Evolutionary conservation across 139 green algal genomes (phyloP), one percentile per base, ranked within the genome.

Genomic region (Chlamydomonas urium): DNA sequence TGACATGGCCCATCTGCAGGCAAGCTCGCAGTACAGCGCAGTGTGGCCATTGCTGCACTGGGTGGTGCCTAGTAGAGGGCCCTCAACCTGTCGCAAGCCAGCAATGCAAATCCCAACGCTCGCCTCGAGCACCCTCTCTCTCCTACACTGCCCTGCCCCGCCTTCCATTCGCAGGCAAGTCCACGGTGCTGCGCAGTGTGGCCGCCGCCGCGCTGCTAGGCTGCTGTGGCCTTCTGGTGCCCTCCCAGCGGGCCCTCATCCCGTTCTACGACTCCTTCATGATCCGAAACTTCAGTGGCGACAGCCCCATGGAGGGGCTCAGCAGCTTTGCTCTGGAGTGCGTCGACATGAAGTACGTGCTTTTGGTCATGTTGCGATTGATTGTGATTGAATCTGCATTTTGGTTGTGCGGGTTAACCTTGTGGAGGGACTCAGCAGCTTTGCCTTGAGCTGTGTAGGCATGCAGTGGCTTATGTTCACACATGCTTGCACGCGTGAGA

Each of bases 281-380:
- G 73, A 38, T 79, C 33, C 70, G 50, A 24, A 83, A 71, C 82
- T 92, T 61, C 85, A 96, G 72, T 21, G 85, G 89, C 0, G 94
- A 98, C 80, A 83, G 81, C 2, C 94, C 94, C 1, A 37, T 86
- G 58, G 90, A 97, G 70, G 84, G 83, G 28, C 82, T 86, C 42
- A 95, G 87, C 74, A 81, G 79, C 26, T 98, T 97, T 77, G 88
- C 85, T 0, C 72, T 95, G 28, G 93, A 97, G 75, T 34, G 17
- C 19, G 23, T 35, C 10, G 53, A 62, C 8, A 34, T 31, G 24
- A 62, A 32, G 53, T 62, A 32, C 24, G 53, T 32, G n/a, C 17
- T n/a, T n/a, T n/a, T n/a, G n/a, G n/a, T n/a, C n/a, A n/a, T n/a
- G n/a, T n/a, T n/a, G n/a, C n/a, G n/a, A n/a, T n/a, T n/a, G n/a